Conservation (phyloP, 306 rosid genomes). For the Prinsepia uniflora region DNA sequence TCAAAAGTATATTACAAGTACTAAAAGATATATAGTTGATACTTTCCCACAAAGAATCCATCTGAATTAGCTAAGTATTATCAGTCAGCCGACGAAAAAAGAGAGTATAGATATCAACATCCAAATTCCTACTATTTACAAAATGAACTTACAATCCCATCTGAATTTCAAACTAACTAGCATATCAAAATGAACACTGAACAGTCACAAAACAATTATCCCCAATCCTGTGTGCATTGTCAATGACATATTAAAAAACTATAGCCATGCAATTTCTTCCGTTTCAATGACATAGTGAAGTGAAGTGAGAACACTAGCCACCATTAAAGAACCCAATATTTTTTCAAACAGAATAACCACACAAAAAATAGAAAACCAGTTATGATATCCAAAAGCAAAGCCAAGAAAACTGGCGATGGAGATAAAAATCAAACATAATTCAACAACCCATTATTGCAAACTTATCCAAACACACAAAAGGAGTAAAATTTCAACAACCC, state of each 20-base stretch:
- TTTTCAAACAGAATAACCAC: background rate
- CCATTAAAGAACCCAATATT: conserved; percentile 3
- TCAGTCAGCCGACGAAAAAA: background rate
- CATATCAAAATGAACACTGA: background rate
- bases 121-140: background rate
- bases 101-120: background rate
- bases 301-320: background rate
- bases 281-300: background rate
- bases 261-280: background rate
- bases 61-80: background rate
- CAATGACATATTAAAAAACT: conserved; percentile 7
- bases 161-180: background rate
- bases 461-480: conserved; percentile 10
- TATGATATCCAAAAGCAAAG: conserved; percentile 6
- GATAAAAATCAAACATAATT: conserved; percentile 14
- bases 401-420: conserved; percentile 12
- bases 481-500: conserved; percentile 17
- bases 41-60: background rate
- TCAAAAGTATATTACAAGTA: background rate
- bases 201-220: background rate
- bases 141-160: background rate
- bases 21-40: background rate
- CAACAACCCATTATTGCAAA: conserved; percentile 29
- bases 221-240: background rate
- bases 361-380: background rate